phyloP scores from a whole-genome alignment of 2,329 filamentous ascomycete genomes.

The Aspergillus tamarii region DNA sequence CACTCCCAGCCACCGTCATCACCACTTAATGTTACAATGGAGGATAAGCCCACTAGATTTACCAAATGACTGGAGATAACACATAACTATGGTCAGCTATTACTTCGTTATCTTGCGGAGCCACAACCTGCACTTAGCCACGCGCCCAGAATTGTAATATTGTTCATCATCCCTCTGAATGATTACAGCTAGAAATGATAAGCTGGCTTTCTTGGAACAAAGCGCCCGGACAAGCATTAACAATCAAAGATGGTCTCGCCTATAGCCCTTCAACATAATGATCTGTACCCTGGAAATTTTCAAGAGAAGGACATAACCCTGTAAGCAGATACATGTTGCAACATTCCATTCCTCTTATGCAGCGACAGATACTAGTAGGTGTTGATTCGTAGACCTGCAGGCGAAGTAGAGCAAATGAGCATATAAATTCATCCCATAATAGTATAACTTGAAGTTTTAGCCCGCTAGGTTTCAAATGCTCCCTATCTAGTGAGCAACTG shows the following conservation, averaged over 20 bases:
- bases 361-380: background rate
- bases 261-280: no score
- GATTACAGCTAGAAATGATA: no score
- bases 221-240: background rate
- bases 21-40: background rate
- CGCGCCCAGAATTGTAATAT: no score
- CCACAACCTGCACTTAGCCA: background rate
- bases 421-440: no score
- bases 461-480: slow-evolving; percentile 1
- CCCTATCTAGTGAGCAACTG: slow-evolving; percentile 37
- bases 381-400: background rate
- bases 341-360: background rate
- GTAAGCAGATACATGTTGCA: background rate
- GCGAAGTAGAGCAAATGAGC: background rate
- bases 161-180: no score
- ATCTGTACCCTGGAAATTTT: no score
- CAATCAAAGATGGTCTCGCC: background rate
- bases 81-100: background rate
- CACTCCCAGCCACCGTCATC: background rate
- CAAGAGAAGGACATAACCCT: background rate
- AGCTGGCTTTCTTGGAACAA: no score
- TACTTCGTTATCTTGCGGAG: no score
- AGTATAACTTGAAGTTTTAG: background rate
- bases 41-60: no score
- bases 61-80: background rate